These are phyloP conservation scores for Tillandsia leiboldiana DNA, from an alignment of 176 grass and related monocot species.

Conservation along the genomic window DNA sequence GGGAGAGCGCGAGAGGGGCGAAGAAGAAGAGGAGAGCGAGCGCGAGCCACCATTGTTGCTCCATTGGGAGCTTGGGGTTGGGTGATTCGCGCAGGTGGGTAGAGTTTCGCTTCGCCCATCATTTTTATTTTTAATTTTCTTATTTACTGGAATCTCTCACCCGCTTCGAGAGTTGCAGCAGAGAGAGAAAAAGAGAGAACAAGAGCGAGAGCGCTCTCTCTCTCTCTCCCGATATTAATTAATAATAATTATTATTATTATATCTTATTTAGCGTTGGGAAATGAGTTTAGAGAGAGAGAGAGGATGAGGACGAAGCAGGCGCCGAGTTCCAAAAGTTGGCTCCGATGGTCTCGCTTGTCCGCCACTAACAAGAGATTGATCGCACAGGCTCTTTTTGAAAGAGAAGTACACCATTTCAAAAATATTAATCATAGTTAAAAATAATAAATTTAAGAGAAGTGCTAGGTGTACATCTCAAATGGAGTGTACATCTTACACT, in stretches of 20 bases:
- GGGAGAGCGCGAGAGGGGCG: constrained; percentile 13
- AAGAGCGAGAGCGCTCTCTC: not conserved
- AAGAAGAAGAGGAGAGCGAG: not conserved
- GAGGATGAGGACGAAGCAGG: not conserved
- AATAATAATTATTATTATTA: not conserved
- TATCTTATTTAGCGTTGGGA: not conserved
- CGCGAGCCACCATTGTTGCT: too few relatives aligned
- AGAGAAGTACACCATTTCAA: too few relatives aligned
- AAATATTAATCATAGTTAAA: too few relatives aligned
- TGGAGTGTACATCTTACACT: too few relatives aligned
- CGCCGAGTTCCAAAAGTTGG: not conserved
- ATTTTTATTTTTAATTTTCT: too few relatives aligned
- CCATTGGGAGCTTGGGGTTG: too few relatives aligned
- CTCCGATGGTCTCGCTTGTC: not conserved
- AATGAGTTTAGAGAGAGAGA: not conserved
- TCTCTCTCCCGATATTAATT: not conserved
- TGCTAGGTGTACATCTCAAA: too few relatives aligned
- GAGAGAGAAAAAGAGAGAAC: not conserved
- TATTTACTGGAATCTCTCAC: too few relatives aligned
- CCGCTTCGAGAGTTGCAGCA: too few relatives aligned
- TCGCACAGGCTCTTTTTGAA: not conserved
- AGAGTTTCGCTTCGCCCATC: too few relatives aligned
- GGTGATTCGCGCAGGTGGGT: too few relatives aligned
- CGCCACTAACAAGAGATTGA: not conserved
- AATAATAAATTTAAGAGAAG: too few relatives aligned